Evolutionary conservation across 345 rosid species (phyloP), one percentile per base, ranked within the genome.

Genomic region (Eucalyptus erythrocorys): DNA sequence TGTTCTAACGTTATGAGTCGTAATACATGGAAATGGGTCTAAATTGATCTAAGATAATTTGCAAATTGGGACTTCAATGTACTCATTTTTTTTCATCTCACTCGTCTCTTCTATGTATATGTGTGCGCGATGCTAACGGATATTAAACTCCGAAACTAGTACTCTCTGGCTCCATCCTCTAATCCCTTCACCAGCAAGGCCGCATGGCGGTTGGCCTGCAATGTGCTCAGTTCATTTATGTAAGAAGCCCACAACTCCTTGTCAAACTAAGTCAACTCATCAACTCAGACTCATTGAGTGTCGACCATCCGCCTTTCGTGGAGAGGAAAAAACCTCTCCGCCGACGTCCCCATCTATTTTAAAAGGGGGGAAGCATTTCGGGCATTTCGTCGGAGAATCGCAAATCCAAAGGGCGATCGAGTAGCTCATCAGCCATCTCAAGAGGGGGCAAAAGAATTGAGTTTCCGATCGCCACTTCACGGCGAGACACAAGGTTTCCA

Each of bases 1-100:
- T 9, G 0, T 22, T 55, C 0, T 55, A 21, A 22, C 0, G 3
- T 22, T 2, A 22, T 22, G 13, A 22, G 61, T 55, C 0, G 0
- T 0, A 7, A 1, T 19, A 19, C 4, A 0, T 19, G 55, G 0
- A 51, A 51, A 51, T 51, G 24, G 24, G 24, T 51, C 55, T 1
- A 51, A 19, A 51, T 51, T 0, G 0, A 10, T 51, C 55, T 19
- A 1, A 51, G 27, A 55, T 22, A 22, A 0, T 55, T 55, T 55
- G 61, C 61, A 55, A 55, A 55, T 55, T 21, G 61, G 27, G 61
- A 55, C 12, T 55, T 4, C 1, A 22, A 55, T 9, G 27, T 55
- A 55, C 61, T 55, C 61, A 8, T 51, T 51, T 51, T 19, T 17
- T 51, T 51, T 19, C 1, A 10, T 51, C 55, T 0, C 24, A 0